Base-by-base conservation (phyloP, 192 early-diverging fungal genomes). In the Backusella liffmaniae region DNA sequence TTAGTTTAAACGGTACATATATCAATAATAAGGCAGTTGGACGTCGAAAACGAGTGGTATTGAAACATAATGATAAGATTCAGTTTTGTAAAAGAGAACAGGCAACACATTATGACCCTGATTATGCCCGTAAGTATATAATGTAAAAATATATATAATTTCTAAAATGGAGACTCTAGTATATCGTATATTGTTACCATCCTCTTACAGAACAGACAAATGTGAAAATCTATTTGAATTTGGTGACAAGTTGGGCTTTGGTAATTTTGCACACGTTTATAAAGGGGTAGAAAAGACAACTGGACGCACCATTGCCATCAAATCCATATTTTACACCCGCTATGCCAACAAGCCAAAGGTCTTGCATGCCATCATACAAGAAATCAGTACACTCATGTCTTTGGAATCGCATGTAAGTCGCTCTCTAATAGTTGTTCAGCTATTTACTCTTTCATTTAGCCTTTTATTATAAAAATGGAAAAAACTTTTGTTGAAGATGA, bases 381-480 rank as follows among this genome's bases (percentile, higher is more conserved):
- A 74, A 46, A 34, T 74, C 5, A 46, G 73, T 21, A 74, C 66
- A 1, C 18, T 67, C 15, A 74, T 74, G 73, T 42, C 73, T 21
- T 30, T 74, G 18, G 73, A 74, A 32, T 41, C 37, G 2, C 66
- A 74, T 37, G 73, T 74, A 67, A 74, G 51, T n/a, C 32, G 2
- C 2, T 32, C 32, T 32, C 32, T 32, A 2, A 32, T 32, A 32
- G 2, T 32, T 32, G 32, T 32, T 32, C 32, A 2, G 3, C 3
- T 3, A 32, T 32, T 30, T 37, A 16, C 18, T 26, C 4, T 12
- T 46, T 41, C 5, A 29, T 53, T 21, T 34, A 73, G 72, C 71
- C 77, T n/a, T 73, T 72, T 42, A 59, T 78, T 4, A 62, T 78
- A 39, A 34, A 56, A 21, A 74, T 78, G 13, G 56, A 72, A 9